Base-by-base conservation (phyloP, 345 rosid species). In the Murraya koenigii region DNA sequence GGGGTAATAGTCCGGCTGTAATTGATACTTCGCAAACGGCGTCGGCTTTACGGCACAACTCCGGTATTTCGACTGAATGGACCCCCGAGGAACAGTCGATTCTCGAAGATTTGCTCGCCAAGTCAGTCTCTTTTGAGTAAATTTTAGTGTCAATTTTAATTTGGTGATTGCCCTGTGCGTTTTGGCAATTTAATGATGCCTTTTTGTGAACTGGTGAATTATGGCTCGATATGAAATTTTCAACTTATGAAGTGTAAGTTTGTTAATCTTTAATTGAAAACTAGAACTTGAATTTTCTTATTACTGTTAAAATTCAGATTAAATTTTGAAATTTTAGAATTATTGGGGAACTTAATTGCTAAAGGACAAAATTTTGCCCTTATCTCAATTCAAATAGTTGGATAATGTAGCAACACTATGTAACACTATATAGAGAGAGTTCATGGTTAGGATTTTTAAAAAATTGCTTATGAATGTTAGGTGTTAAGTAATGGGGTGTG, bases 21-120 rank as follows among this genome's bases (percentile, higher is more conserved):
- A 44, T 78, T 26, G 90, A 88, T 75, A 87, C 80, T 72, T 80
- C 86, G 63, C 79, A 77, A 71, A 84, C 91, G 49, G 78, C 73
- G 73, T 71, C 89, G 14, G 87, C 89, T 20, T 80, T 91, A 84
- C 83, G 83, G 82, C 97, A 93, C 86, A 81, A 86, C 73, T 84
- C 96, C 22, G 94, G 93, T 78, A 87, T 93, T 79, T 85, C 90
- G 70, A 65, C 68, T 9, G 90, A 91, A 65, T 93, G 96, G 96
- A 89, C 82, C 67, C 58, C 85, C 39, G 96, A 93, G 2, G 97
- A 93, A 62, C 94, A 91, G 83, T 89, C 89, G 14, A 65, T 85
- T 39, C 85, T 91, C 55, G 97, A 93, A 41, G 94, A 93, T 78
- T 90, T 91, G 77, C 90, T 91, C 23, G 5, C 80, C 69, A 90